Evolutionary conservation across 1,284 basidiomycete species (phyloP).

Genomic region (Lentinus polychrous): DNA sequence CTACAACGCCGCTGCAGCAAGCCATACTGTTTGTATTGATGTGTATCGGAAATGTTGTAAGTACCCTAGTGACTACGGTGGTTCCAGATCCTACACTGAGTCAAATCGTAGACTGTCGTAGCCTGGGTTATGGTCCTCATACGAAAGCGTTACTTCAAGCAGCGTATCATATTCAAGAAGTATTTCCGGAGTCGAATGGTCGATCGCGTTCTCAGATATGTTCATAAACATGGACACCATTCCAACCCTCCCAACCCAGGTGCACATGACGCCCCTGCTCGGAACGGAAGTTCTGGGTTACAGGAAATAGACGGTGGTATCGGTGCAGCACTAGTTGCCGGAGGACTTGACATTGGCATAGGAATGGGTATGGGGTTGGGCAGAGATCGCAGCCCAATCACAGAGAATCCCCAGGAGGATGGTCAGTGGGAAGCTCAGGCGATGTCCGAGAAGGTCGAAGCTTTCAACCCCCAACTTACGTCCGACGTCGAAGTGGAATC

Average conservation of each 20-base stretch:
- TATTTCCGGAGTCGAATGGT: neutral
- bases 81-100: neutral
- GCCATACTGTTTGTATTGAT: conserved; percentile 48
- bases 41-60: conserved; percentile 32
- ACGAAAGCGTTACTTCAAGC: conserved; percentile 40
- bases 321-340: conserved; percentile 19
- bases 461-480: neutral
- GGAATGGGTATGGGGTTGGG: conserved; percentile 16
- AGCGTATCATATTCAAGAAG: conserved; percentile 19
- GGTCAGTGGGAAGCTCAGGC: too few species aligned
- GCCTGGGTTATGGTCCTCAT: conserved; percentile 54
- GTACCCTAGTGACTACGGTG: conserved; percentile 16
- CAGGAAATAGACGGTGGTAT: conserved; percentile 14
- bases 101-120: conserved; percentile 30
- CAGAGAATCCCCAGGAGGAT: too few species aligned
- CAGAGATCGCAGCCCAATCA: neutral
- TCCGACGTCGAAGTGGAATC: conserved; percentile 12
- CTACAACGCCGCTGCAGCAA: conserved; percentile 51
- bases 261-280: neutral
- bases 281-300: neutral
- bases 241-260: neutral
- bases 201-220: neutral
- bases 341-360: conserved; percentile 18
- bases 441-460: too few species aligned
- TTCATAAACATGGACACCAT: neutral